Evolutionary conservation across 2,329 filamentous ascomycete species (phyloP).

Genomic region (Alternaria angustiovoidea): DNA sequence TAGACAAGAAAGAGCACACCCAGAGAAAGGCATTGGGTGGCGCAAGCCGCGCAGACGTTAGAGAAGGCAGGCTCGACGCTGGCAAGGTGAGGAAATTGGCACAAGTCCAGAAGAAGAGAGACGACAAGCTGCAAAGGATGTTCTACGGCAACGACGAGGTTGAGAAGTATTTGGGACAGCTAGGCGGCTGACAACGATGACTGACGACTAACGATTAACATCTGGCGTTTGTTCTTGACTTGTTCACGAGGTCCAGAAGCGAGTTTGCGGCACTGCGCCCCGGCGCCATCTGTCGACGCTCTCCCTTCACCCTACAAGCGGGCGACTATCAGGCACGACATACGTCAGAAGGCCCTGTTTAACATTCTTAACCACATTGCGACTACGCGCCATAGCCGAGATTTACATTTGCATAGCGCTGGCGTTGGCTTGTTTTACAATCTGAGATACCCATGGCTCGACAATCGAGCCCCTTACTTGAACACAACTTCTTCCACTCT

Average conservation of each 20-base stretch:
- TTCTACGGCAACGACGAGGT: conserved; percentile 81
- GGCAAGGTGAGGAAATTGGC: conserved; percentile 72
- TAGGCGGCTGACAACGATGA: conserved; percentile 11
- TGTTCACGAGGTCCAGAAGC: background rate
- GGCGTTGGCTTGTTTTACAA: conserved; percentile 5
- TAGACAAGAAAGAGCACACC: conserved; percentile 52
- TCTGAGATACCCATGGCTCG: conserved; percentile 11
- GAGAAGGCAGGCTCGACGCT: conserved; percentile 64
- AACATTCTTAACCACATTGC: background rate
- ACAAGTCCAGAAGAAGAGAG: conserved; percentile 67
- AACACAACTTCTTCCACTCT: background rate
- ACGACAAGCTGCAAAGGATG: conserved; percentile 70
- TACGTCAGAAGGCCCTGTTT: accelerated
- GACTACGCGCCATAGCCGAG: background rate
- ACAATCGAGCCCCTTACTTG: conserved; percentile 2
- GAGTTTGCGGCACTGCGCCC: background rate
- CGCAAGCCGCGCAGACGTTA: conserved; percentile 47
- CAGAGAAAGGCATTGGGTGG: conserved; percentile 49
- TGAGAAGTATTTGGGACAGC: conserved; percentile 71
- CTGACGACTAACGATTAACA: background rate
- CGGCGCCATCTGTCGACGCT: background rate
- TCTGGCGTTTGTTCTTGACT: accelerated
- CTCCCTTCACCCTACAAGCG: background rate
- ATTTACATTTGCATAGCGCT: conserved; percentile 1
- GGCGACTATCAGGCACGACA: background rate